Evolutionary conservation across 495 filamentous ascomycete species (phyloP).

Genomic region (Cercophora newfieldiana): DNA sequence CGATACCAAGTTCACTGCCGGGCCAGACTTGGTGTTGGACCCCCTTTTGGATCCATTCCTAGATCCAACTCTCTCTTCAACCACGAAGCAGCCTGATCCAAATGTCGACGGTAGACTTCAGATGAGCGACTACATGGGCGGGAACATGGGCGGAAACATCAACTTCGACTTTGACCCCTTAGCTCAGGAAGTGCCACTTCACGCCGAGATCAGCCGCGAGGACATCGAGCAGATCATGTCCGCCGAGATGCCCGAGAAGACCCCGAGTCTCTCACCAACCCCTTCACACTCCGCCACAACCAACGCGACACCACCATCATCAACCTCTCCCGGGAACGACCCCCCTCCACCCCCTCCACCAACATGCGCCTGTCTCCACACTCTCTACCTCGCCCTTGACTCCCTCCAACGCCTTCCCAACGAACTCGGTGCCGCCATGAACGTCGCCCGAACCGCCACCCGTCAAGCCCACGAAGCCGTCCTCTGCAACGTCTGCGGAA

Average conservation of each 20-base stretch:
- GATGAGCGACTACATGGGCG: slow-evolving; percentile 10
- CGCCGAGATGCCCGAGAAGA: slow-evolving; percentile 7
- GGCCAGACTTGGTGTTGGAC: not conserved
- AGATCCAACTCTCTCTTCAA: not conserved
- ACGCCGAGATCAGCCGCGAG: slow-evolving; percentile 20
- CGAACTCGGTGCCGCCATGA: slow-evolving; percentile 47
- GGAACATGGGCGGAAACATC: slow-evolving; percentile 21
- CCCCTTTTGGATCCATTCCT: not conserved
- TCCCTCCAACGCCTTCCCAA: slow-evolving; percentile 47
- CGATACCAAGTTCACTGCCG: slow-evolving; percentile 17
- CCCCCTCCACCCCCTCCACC: not conserved
- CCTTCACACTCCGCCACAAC: slow-evolving; percentile 7
- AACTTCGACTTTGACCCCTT: slow-evolving; percentile 16
- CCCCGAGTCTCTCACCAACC: slow-evolving; percentile 24
- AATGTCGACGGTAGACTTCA: not conserved
- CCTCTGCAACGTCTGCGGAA: slow-evolving; percentile 58
- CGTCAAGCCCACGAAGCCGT: slow-evolving; percentile 58
- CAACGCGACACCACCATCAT: not conserved
- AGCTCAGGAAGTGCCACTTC: slow-evolving; percentile 14
- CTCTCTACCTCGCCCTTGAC: slow-evolving; percentile 47
- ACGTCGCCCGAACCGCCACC: slow-evolving; percentile 58
- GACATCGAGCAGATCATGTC: slow-evolving; percentile 18
- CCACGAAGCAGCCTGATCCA: not conserved
- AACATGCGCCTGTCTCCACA: slow-evolving; percentile 40
- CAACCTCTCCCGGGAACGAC: not conserved